Evolutionary conservation across 352 stramenopile species (phyloP), one percentile per base, ranked within the genome.

Genomic region (Blastocystis sp.): DNA sequence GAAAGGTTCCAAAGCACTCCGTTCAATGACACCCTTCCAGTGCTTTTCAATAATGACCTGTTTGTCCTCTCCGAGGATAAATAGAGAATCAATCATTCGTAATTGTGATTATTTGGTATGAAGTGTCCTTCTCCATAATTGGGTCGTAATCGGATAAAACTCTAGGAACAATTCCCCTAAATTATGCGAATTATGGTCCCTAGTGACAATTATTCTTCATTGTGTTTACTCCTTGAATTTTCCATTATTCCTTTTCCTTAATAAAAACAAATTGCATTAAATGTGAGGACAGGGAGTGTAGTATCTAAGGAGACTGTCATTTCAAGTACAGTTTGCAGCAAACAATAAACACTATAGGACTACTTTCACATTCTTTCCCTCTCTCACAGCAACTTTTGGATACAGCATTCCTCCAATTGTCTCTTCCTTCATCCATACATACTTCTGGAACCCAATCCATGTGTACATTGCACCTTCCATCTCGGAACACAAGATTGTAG

Each of bases 51-150:
- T 79, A 22, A 79, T 48, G 37, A 79, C 59, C 27, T 84, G 56
- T 66, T 64, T 82, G 30, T 82, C 73, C 40, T 82, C 73, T 37
- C 73, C 73, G 15, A 82, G 24, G 27, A 84, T 60, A 84, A 84
- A 84, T 48, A 84, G 73, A 30, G 73, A 84, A 84, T 84, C 73
- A 68, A 84, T 84, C 73, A 84, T 84, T 53, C 4, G 1, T 48
- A 24, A n/a, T 24, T 78, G 24, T 35, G 66, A 78, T 62, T 62
- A 62, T 62, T 62, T 48, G 56, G 19, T 7, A 62, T 62, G 56
- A 62, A 62, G 56, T 62, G 56, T 62, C 27, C 56, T 62, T 3
- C 2, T 7, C 15, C 56, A n/a, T 3, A 62, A 33, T 33, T 62
- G 56, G 56, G 56, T n/a, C 56, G 19, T 33, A 48, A 48, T 48